Percentiles rank a stretch among this genome's conserved stretches.
Evolutionary conservation across 176 grass and related monocot genomes (phyloP).

Genomic region (Carex parvula): DNA sequence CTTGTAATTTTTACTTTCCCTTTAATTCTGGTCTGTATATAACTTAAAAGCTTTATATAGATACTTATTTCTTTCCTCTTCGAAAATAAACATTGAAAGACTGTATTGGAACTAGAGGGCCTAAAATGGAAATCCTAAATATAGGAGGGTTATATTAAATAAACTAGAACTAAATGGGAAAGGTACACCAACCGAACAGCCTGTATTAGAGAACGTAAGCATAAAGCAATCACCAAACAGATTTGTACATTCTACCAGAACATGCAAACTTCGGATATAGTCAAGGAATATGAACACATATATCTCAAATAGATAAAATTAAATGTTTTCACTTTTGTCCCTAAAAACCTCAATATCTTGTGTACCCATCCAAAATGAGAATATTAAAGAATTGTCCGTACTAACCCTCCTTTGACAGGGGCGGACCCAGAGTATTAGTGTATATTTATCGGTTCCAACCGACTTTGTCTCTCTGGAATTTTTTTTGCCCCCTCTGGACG

Average conservation of each 20-base stretch:
- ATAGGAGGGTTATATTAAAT: neutral
- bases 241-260: constrained; percentile 11
- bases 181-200: constrained; percentile 23
- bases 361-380: neutral
- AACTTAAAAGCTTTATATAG: neutral
- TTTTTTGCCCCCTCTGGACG: too few relatives aligned
- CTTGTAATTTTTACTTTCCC: neutral
- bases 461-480: too few relatives aligned
- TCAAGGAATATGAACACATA: constrained; percentile 14
- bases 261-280: constrained; percentile 4
- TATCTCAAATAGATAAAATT: neutral
- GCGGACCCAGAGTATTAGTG: too few relatives aligned
- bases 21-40: neutral
- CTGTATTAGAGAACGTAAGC: constrained; percentile 10
- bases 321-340: neutral
- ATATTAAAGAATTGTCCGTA: neutral
- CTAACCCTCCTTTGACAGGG: neutral
- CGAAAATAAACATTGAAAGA: neutral
- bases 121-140: neutral
- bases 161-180: constrained; percentile 9
- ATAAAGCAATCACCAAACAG: constrained; percentile 27
- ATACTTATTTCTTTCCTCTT: neutral
- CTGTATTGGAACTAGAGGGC: neutral
- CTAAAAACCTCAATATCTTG: neutral
- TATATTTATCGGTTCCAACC: too few relatives aligned